Base-by-base conservation (phyloP, 2,329 filamentous ascomycete species). In the Pseudogymnoascus sp. region DNA sequence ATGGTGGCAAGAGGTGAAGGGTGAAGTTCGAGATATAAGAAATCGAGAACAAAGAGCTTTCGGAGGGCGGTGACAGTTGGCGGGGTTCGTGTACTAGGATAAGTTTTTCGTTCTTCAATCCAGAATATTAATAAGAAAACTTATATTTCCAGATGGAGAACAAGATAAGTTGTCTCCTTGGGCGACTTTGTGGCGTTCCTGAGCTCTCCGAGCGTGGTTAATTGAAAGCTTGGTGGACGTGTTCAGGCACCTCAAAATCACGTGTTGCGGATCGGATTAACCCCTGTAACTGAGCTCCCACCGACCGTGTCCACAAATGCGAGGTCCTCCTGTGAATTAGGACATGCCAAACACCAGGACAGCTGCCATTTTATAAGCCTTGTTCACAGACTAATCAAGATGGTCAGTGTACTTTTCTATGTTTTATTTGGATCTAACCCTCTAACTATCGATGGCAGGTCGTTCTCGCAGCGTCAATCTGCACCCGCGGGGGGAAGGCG, bases 391-490 rank as follows among this genome's bases (percentile, higher is more conserved):
- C 48, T 55, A 55, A 55, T 55, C 48, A 55, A 55, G 48, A 55
- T 55, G 48, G 48, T 55, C 29, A 55, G 48, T 55, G 9, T 35
- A 55, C 33, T 13, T 17, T n/a, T n/a, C 15, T 35, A 21, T n/a
- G 29, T 35, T 55, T 35, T 55, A n/a, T 21, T 17, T 35, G 48
- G 27, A 33, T 21, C 48, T 21, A 35, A 35, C 29, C 48, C 58
- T 44, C 67, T 71, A 66, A 71, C 38, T 36, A 17, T 27, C 31
- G 25, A 63, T 13, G 44, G 3, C 62, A 97, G 94, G 94, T 99
- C 76, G 91, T 99, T 77, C 91, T 99, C 76, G 94, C 93, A 77
- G 94, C 94, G 73, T 97, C 94, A 73, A 97, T 99, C 81, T 97
- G 93, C 80, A 99, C 95, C 76, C 88, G 94, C 70, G 94, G 94